These are phyloP conservation scores for Cucumis variabilis DNA, from an alignment of 331 rosid genomes.

Conservation along the genomic window DNA sequence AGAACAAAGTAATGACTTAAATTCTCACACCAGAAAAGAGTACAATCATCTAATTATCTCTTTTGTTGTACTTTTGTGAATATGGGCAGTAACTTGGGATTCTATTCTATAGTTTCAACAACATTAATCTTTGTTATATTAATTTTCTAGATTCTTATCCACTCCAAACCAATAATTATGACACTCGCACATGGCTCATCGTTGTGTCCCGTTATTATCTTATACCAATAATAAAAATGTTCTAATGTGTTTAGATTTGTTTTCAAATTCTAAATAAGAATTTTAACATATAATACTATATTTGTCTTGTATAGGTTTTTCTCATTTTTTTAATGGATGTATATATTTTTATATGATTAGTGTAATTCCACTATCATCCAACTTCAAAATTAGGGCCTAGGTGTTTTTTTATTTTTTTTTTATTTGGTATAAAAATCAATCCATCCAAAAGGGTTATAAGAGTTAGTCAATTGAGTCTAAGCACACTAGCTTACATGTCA, in stretches of 20 bases:
- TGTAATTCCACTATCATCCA: too few relatives aligned
- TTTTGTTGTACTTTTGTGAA: background rate
- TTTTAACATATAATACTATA: too few relatives aligned
- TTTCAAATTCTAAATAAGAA: background rate
- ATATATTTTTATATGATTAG: too few relatives aligned
- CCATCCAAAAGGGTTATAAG: too few relatives aligned
- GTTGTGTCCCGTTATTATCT: background rate
- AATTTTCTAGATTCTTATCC: background rate
- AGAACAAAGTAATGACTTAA: background rate
- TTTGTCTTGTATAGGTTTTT: too few relatives aligned
- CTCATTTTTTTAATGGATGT: too few relatives aligned
- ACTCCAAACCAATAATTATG: background rate
- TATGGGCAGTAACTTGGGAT: background rate
- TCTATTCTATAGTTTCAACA: constrained; percentile 13
- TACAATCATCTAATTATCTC: background rate
- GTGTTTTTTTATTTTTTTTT: too few relatives aligned
- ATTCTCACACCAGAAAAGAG: background rate
- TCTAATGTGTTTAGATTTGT: background rate
- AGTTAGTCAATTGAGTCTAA: too few relatives aligned
- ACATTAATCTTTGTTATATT: background rate
- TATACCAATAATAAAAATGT: too few relatives aligned
- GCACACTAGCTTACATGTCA: too few relatives aligned
- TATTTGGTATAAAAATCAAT: too few relatives aligned
- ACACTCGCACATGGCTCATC: background rate
- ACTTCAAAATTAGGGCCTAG: too few relatives aligned